Base-by-base conservation (phyloP, 192 early-diverging fungal genomes). In the Entomortierella lignicola region DNA sequence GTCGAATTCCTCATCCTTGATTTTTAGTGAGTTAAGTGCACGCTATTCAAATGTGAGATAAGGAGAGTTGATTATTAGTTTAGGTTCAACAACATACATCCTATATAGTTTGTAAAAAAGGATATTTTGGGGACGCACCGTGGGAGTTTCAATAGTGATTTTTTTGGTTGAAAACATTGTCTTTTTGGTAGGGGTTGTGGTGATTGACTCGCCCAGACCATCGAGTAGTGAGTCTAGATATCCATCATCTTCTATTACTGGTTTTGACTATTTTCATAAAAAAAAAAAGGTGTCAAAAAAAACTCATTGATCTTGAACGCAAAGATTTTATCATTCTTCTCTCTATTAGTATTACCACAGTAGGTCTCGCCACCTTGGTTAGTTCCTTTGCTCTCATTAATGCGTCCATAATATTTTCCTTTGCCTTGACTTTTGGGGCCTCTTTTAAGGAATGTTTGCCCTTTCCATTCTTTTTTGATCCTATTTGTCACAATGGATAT, bases 381-480 rank as follows among this genome's bases (percentile, higher is more conserved):
- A 55, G 39, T 20, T 61, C 25, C 47, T 69, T 66, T 2, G 74
- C 74, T 47, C 50, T 77, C 74, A 77, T 77, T 30, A 77, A 77
- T 43, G 74, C 74, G 30, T 77, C 74, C 56, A 27, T 63, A 55
- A 77, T 77, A 15, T 77, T 69, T 55, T 69, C 66, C 30, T 62
- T 65, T 20, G 66, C 60, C 27, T 63, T 77, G 43, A 66, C 44
- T 37, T 77, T 68, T 42, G 60, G 61, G 20, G 23, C 60, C 8
- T 68, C 55, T 29, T 59, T 67, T 17, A 11, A n/a, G 0, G 53
- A 26, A 34, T 30, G 20, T n/a, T 72, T 72, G 21, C 66, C 60
- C 50, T 77, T 77, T 17, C 63, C 57, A 52, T 69, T 69, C 60
- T 69, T 63, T 47, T 77, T 77, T 13, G 74, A 77, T 4, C 74